Base-by-base conservation (phyloP, 1,139 yeast genomes). In the Yamadazyma spencermartinsiae region DNA sequence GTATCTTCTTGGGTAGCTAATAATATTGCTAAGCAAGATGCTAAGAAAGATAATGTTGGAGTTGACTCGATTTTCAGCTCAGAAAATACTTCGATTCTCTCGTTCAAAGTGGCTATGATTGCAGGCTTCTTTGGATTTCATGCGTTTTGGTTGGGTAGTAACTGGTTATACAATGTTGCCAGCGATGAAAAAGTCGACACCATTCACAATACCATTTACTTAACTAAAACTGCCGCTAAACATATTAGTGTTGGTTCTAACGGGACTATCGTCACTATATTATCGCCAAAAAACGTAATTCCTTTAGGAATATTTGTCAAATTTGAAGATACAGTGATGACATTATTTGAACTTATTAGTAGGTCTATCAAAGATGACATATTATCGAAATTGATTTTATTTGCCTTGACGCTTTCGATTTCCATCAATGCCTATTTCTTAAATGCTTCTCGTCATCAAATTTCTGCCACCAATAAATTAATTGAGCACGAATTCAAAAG, bases 381-480 rank as follows among this genome's bases (percentile, higher is more conserved):
- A 44, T 78, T 90, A 50, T 82, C 94, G 45, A 90, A 92, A 59
- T 78, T 82, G 47, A 71, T 89, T 37, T 77, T 90, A 32, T 73
- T 86, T 50, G 82, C 81, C 4, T 80, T 90, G 45, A 82, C 85
- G 16, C 67, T 86, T 47, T 86, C 96, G 45, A 76, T 89, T 42
- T 80, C 83, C 15, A 80, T 86, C 48, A 92, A 94, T 59, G 82
- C 86, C 35, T 92, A 90, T 63, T 74, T 92, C 51, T 76, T 92
- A 56, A 84, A 83, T 55, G 87, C 85, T 35, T 79, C 90, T 10
- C 78, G 86, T 60, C 72, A 74, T 40, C 86, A 83, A 45, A 60
- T 60, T 16, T 55, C 62, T 15, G 65, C 76, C 19, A 70, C 72
- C 29, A 62, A 63, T 43, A 58, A 66, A 65, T 61, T 74, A 67